Conservation (phyloP, 805 yeast species). For the Cyberlindnera sargentensis region DNA sequence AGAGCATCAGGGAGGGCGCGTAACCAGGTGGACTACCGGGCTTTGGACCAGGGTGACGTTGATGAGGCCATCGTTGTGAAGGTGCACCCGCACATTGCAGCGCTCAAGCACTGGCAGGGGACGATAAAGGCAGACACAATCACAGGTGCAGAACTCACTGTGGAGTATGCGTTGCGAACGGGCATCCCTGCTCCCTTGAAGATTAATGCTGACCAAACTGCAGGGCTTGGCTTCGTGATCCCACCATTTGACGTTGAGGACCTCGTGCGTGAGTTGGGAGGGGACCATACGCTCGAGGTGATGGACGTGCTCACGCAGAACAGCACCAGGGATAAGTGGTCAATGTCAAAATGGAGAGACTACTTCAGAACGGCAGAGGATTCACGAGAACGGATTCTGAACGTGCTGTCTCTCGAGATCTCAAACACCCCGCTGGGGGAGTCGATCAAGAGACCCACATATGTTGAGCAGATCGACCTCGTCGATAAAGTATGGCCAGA, state of each 20-base stretch:
- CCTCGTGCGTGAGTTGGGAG: constrained; percentile 55
- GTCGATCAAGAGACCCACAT: constrained; percentile 51
- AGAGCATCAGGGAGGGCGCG: constrained; percentile 50
- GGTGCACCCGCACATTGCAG: constrained; percentile 48
- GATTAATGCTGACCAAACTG: constrained; percentile 28
- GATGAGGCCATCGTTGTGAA: constrained; percentile 8
- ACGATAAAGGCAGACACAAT: constrained; percentile 14
- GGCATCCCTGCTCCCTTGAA: constrained; percentile 39
- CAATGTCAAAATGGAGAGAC: constrained; percentile 63
- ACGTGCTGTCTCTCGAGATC: constrained; percentile 78
- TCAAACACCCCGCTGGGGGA: constrained; percentile 44
- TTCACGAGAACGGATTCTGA: constrained; percentile 58
- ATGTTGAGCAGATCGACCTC: constrained; percentile 60
- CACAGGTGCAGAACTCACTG: constrained; percentile 27
- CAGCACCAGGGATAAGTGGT: constrained; percentile 49
- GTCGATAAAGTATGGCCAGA: constrained; percentile 61
- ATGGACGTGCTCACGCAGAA: constrained; percentile 88
- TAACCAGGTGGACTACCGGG: constrained; percentile 66
- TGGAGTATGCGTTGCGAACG: constrained; percentile 28
- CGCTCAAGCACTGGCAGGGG: constrained; percentile 16
- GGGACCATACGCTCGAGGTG: constrained; percentile 60
- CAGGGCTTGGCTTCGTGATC: constrained; percentile 40
- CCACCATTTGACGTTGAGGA: constrained; percentile 55
- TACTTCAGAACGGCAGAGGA: constrained; percentile 45
- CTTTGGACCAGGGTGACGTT: constrained; percentile 66